A percentile compares a stretch with the other conserved stretches of the same genome.
Evolutionary conservation across 768 basidiomycete species (phyloP).

Genomic region (Podaxis sp.): DNA sequence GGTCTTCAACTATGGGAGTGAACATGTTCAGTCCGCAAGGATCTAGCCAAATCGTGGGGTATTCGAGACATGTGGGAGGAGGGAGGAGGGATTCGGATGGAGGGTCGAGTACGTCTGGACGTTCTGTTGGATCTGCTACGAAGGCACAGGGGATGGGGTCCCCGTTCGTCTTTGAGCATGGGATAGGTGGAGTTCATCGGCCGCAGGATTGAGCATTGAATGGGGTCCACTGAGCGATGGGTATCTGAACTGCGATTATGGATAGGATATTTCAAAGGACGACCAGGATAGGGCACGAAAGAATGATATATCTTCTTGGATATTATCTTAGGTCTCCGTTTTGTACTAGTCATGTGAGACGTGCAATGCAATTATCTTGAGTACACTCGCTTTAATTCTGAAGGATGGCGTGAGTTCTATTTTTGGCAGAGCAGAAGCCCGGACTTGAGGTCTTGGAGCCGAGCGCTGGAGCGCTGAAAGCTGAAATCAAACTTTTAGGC

Average conservation of each 20-base stretch:
- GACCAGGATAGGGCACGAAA: not conserved
- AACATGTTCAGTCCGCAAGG: not conserved
- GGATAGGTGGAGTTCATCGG: not conserved
- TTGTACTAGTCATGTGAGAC: not conserved
- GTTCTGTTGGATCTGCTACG: not conserved
- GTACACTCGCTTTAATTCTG: not conserved
- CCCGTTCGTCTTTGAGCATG: not conserved
- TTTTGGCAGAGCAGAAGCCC: not conserved
- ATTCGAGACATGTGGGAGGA: not conserved
- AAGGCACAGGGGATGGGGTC: not conserved
- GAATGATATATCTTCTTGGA: not conserved
- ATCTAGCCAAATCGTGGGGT: not conserved
- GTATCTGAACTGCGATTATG: too few relatives aligned
- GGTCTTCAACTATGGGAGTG: not conserved
- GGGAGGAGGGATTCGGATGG: constrained; percentile 6
- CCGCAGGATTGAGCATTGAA: not conserved
- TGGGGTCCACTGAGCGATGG: not conserved
- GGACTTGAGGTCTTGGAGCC: not conserved
- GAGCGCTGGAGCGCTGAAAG: too few relatives aligned
- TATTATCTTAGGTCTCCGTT: not conserved
- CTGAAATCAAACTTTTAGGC: not conserved
- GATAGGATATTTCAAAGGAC: too few relatives aligned
- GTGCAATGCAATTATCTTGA: not conserved
- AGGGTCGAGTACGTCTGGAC: constrained; percentile 7
- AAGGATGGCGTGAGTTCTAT: not conserved